Conservation (phyloP, 2,329 filamentous ascomycete species). For the Colletotrichum gloeosporioides region DNA sequence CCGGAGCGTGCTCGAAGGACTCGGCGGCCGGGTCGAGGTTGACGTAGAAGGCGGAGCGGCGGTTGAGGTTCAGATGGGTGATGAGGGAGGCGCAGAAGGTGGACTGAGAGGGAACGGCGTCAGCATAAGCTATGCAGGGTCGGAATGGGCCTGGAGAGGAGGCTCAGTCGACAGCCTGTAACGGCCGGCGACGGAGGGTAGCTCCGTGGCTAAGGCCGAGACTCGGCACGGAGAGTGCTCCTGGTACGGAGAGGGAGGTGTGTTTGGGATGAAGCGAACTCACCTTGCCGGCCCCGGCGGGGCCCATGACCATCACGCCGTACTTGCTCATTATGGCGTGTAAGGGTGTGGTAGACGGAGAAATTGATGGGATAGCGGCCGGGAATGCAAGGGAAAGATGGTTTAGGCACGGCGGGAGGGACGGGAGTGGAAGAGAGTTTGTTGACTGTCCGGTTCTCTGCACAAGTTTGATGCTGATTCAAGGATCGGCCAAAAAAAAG, state of each 20-base stretch:
- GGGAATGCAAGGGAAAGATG: neutral
- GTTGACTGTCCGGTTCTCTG: neutral
- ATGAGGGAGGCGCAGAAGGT: conserved; percentile 96
- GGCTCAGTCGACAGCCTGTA: neutral
- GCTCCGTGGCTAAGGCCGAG: neutral
- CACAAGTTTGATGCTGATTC: neutral
- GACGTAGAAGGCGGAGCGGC: conserved; percentile 95
- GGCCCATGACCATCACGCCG: conserved; percentile 94
- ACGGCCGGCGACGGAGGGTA: neutral
- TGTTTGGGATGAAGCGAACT: conserved; percentile 14
- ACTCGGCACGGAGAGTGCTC: neutral
- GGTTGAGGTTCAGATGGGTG: conserved; percentile 87
- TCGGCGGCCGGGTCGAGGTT: conserved; percentile 98
- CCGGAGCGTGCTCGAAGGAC: conserved; percentile 87
- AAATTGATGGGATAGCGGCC: neutral
- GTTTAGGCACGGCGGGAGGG: neutral
- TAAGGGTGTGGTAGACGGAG: neutral
- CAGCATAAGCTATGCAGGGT: neutral
- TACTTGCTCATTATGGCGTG: conserved; percentile 81
- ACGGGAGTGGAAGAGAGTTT: neutral
- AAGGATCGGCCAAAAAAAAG: neutral
- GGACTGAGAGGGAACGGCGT: conserved; percentile 56
- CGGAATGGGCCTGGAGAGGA: neutral
- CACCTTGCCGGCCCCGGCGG: conserved; percentile 91
- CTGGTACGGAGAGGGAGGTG: neutral